phyloP scores from a whole-genome alignment of 2,329 filamentous ascomycete species.

The Pseudocercospora vitis region DNA sequence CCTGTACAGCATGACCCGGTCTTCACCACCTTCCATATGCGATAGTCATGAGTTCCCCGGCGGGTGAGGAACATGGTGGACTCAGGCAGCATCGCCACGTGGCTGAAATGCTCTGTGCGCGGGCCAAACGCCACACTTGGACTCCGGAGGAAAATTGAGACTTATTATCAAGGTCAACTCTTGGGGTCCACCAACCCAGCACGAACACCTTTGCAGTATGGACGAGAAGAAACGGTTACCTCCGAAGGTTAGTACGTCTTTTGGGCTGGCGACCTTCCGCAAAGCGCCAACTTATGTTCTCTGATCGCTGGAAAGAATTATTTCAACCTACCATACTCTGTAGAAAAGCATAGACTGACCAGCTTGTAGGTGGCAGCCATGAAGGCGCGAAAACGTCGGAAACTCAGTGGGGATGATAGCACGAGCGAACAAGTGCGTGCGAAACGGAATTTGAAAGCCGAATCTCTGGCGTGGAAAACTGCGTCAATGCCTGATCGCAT shows the following conservation, averaged over 20 bases:
- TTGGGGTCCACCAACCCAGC: no score
- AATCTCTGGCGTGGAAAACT: conserved; percentile 59
- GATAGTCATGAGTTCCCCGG: not conserved
- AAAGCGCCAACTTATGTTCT: no score
- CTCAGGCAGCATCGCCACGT: not conserved
- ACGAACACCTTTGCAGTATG: no score
- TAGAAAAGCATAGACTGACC: not conserved
- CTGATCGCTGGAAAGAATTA: no score
- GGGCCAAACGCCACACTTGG: not conserved
- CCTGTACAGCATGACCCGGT: conserved; percentile 1
- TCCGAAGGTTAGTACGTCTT: conserved; percentile 37
- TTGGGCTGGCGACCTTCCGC: no score
- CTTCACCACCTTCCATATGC: not conserved
- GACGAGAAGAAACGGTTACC: conserved; percentile 41
- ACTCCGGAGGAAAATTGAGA: not conserved
- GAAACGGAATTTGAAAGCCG: conserved; percentile 24
- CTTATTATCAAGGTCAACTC: no score
- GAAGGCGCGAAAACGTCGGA: conserved; percentile 47
- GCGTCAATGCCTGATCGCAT: conserved; percentile 71
- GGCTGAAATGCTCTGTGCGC: not conserved
- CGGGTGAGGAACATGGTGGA: not conserved
- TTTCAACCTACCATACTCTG: no score
- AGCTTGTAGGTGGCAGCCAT: conserved; percentile 34
- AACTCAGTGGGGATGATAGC: conserved; percentile 31
- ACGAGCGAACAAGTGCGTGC: conserved; percentile 19